Evolutionary conservation across 805 yeast genomes (phyloP).

Genomic region (Candida boleticola): DNA sequence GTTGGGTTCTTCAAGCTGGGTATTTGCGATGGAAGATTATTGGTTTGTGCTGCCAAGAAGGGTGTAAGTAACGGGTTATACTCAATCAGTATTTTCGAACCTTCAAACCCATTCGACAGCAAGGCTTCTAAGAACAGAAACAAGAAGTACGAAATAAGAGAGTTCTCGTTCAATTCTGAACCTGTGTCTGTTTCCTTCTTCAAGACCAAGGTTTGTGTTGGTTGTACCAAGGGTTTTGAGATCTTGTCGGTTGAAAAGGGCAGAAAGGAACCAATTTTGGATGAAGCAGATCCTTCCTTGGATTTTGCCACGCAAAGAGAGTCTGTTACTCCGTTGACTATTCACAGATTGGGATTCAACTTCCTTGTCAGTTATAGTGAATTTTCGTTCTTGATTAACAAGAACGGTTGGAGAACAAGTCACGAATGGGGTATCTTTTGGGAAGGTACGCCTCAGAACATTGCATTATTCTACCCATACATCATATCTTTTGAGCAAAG

Average conservation of each 20-base stretch:
- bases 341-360: slow-evolving; percentile 85
- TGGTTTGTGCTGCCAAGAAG: slow-evolving; percentile 85
- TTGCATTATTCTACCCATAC: slow-evolving; percentile 93
- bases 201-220: slow-evolving; percentile 86
- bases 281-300: slow-evolving; percentile 97
- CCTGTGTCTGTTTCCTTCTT: slow-evolving; percentile 89
- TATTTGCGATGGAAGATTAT: slow-evolving; percentile 81
- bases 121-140: slow-evolving; percentile 56
- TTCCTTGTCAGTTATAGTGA: slow-evolving; percentile 87
- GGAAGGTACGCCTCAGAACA: slow-evolving; percentile 94
- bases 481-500: slow-evolving; percentile 84
- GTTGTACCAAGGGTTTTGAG: slow-evolving; percentile 96
- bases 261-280: slow-evolving; percentile 83
- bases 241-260: slow-evolving; percentile 83
- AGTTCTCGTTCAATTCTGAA: slow-evolving; percentile 80
- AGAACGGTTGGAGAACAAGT: slow-evolving; percentile 94
- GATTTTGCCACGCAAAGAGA: slow-evolving; percentile 89
- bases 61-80: slow-evolving; percentile 56
- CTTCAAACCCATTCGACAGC: slow-evolving; percentile 65
- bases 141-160: slow-evolving; percentile 65
- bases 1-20: slow-evolving; percentile 91
- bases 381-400: slow-evolving; percentile 90
- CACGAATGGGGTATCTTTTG: slow-evolving; percentile 93
- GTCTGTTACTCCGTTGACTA: slow-evolving; percentile 79
- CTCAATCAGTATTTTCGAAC: slow-evolving; percentile 83